phyloP scores from a whole-genome alignment of 1,284 basidiomycete genomes.

The Schizophyllum commune region DNA sequence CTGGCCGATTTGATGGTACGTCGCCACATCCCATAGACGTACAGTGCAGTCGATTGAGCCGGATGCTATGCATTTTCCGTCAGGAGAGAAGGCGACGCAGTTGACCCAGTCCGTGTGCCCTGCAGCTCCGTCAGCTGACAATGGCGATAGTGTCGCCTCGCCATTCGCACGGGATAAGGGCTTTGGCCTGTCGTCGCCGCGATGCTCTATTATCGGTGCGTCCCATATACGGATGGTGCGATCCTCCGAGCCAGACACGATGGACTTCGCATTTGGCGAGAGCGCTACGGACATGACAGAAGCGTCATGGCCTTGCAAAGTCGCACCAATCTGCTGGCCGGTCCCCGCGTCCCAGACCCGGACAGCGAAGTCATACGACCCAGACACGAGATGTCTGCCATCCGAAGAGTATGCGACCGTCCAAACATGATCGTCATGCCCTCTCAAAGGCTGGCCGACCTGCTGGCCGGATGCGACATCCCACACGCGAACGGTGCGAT shows the following conservation, averaged over 20 bases:
- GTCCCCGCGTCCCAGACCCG: constrained; percentile 1
- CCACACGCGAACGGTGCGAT: constrained; percentile 1
- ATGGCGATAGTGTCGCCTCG: too few species aligned
- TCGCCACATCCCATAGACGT: neutral
- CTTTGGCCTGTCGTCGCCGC: too few species aligned
- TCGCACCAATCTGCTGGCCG: neutral
- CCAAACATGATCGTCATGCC: neutral
- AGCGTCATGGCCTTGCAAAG: neutral
- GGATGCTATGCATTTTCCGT: too few species aligned
- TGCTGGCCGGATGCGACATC: neutral
- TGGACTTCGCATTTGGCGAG: neutral
- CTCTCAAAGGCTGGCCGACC: neutral
- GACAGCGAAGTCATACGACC: neutral
- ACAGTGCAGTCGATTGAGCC: too few species aligned
- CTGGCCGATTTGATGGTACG: neutral
- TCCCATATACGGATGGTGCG: neutral
- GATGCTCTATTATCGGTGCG: neutral
- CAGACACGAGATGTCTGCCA: constrained; percentile 1
- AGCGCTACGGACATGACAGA: neutral
- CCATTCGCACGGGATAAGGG: too few species aligned
- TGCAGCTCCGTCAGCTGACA: too few species aligned
- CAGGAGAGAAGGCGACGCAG: too few species aligned
- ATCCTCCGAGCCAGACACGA: neutral
- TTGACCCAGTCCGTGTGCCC: too few species aligned
- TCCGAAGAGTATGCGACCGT: neutral